These are phyloP conservation scores for Cryomyces antarcticus DNA, from an alignment of 495 filamentous ascomycete species.

Conservation along the genomic window DNA sequence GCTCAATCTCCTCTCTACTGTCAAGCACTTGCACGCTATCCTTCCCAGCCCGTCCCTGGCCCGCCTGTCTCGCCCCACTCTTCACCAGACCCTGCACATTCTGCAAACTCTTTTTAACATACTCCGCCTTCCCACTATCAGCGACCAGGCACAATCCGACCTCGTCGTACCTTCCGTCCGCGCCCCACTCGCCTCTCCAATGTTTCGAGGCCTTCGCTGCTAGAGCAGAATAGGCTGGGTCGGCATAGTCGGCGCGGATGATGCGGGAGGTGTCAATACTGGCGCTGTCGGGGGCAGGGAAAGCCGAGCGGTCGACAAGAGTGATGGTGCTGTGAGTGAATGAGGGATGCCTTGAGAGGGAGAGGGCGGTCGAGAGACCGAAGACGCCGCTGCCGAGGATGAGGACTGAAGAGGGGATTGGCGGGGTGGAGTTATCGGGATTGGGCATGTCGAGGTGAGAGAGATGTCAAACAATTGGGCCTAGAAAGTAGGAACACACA, in stretches of 20 bases:
- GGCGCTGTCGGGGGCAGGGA: constrained; percentile 14
- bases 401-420: constrained; percentile 13
- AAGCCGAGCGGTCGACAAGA: constrained; percentile 11
- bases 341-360: constrained; percentile 6
- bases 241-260: constrained; percentile 62
- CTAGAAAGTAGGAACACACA: too few species aligned
- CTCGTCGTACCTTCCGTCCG: constrained; percentile 51
- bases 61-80: constrained; percentile 22
- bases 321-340: constrained; percentile 11
- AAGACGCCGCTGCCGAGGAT: constrained; percentile 19
- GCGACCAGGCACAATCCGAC: constrained; percentile 50
- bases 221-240: constrained; percentile 49
- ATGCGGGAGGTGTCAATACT: constrained; percentile 18
- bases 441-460: not conserved
- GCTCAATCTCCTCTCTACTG: constrained; percentile 27
- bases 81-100: constrained; percentile 30
- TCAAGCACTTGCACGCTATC: constrained; percentile 9
- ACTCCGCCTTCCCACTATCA: constrained; percentile 29
- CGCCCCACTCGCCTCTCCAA: constrained; percentile 52
- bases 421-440: not conserved
- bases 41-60: constrained; percentile 28
- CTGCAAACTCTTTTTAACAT: constrained; percentile 43
- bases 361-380: constrained; percentile 16
- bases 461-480: too few species aligned
- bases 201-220: constrained; percentile 40